These are phyloP conservation scores for Agarophyton chilense DNA, from an alignment of 23 red algal genomes.

Conservation along the genomic window DNA sequence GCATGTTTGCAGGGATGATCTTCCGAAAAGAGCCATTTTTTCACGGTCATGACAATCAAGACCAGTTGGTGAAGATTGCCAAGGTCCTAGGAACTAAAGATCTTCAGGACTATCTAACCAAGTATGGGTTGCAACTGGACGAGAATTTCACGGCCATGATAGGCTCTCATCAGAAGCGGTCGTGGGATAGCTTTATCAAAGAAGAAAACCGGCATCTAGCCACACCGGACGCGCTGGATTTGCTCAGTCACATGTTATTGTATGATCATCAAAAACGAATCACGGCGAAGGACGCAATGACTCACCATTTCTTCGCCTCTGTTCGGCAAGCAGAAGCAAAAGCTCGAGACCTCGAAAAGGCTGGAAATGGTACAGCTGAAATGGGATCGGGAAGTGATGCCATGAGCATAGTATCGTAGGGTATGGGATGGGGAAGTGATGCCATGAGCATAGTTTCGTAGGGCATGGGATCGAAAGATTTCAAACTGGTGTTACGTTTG, in stretches of 20 bases:
- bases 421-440: constrained; percentile 26
- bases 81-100: constrained; percentile 94
- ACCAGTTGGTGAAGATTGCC: constrained; percentile 98
- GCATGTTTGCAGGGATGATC: constrained; percentile 99
- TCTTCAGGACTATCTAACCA: constrained; percentile 76
- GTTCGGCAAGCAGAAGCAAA: constrained; percentile 47
- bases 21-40: constrained; percentile 98
- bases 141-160: constrained; percentile 58
- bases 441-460: constrained; percentile 58
- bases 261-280: constrained; percentile 95
- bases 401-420: constrained; percentile 50
- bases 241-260: constrained; percentile 91
- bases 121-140: constrained; percentile 86
- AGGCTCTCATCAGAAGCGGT: constrained; percentile 72
- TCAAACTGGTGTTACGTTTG: not conserved
- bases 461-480: not conserved
- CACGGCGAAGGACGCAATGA: constrained; percentile 93
- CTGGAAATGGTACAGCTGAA: constrained; percentile 43
- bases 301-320: constrained; percentile 92
- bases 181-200: constrained; percentile 89
- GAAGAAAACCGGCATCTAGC: constrained; percentile 88
- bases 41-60: constrained; percentile 95
- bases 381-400: constrained; percentile 37
- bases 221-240: constrained; percentile 80
- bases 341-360: not conserved